Evolutionary conservation across 257 asterid species (phyloP).

Genomic region (Salvia hispanica): DNA sequence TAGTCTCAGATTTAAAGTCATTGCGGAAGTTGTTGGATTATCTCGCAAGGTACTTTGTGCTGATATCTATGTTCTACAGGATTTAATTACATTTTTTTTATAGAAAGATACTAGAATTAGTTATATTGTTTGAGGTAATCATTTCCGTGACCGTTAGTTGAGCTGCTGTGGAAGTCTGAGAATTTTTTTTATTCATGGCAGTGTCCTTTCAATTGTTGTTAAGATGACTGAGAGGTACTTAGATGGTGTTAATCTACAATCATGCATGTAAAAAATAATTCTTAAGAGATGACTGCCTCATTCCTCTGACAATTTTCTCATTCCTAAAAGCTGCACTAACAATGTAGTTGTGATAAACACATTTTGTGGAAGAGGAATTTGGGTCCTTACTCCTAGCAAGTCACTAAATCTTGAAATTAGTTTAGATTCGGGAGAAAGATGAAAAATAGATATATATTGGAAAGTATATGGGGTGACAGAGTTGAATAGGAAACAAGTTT

Average conservation of each 20-base stretch:
- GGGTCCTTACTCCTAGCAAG: not conserved
- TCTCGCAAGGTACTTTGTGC: conserved; percentile 67
- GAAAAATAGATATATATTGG: not conserved
- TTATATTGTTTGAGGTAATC: not conserved
- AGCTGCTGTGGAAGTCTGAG: not conserved
- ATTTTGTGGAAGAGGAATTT: not conserved
- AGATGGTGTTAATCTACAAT: conserved; percentile 12
- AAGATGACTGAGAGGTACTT: conserved; percentile 6
- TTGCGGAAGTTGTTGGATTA: conserved; percentile 91
- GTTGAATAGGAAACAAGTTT: not conserved
- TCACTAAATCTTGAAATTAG: not conserved
- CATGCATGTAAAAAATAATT: conserved; percentile 11
- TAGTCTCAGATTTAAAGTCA: conserved; percentile 95
- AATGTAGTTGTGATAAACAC: not conserved
- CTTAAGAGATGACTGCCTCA: conserved; percentile 8
- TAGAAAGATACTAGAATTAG: not conserved
- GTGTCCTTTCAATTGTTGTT: not conserved
- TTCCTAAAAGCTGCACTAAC: not conserved
- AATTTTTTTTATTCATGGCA: conserved; percentile 3
- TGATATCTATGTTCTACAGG: conserved; percentile 15
- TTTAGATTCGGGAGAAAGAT: not conserved
- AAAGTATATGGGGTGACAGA: not conserved
- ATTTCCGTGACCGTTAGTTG: conserved; percentile 5
- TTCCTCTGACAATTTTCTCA: no score
- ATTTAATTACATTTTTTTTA: not conserved